Evolutionary conservation across 345 rosid species (phyloP), one percentile per base, ranked within the genome.

Genomic region (Gossypium australe): DNA sequence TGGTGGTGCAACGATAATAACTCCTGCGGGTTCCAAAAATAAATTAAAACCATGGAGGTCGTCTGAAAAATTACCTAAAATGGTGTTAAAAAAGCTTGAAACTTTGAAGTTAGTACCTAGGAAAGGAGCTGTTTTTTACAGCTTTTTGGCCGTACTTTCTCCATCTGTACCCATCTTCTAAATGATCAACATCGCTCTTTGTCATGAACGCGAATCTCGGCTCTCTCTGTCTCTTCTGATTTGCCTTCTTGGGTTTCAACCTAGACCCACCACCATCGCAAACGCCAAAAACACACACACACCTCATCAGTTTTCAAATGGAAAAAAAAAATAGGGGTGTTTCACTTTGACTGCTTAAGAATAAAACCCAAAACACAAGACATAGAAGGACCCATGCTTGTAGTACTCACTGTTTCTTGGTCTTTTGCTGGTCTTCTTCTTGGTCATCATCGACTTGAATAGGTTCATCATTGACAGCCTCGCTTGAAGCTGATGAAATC

Each of bases 101-200:
- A 62, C 79, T 68, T 82, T 63, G 78, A 68, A 79, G 74, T 58
- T n/a, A 49, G 73, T 79, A 94, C 98, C 98, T 89, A 27, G 98
- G 98, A 82, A 87, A 92, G 22, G 92, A 92, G 83, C 98, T 94
- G 84, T 89, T 90, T 74, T 94, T 94, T 49, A 94, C 98, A 76
- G 98, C 98, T 82, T 94, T 94, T 82, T 94, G 98, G 74, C 98
- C 98, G 89, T 94, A 94, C 86, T 94, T 94, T 75, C 98, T 86
- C 98, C 98, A 94, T 45, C 97, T 82, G 83, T 94, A 94, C 58
- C 97, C 98, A 86, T 94, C 98, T 87, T 94, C 97, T 67, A 94
- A 86, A 84, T 94, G 97, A 87, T 94, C 98, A 76, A 94, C 94
- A 80, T 94, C 97, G 81, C 97, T 94, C 89, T 90, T 94, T 52